A percentile compares a stretch with the other conserved stretches of the same genome.
phyloP scores from a whole-genome alignment of 2,329 filamentous ascomycete genomes.

The Cadophora gregata region DNA sequence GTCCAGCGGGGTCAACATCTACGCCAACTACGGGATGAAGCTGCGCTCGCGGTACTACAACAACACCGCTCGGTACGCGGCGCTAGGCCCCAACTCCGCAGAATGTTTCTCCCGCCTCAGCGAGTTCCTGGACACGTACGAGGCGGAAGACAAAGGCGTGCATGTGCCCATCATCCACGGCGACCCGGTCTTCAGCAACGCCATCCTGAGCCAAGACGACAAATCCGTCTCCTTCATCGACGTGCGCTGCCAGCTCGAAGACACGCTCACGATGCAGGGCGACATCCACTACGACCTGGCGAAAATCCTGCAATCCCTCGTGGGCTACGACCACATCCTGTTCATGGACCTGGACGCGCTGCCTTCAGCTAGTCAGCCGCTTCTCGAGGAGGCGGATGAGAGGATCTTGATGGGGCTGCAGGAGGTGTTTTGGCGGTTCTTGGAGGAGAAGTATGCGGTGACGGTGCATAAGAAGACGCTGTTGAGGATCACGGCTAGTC shows the following conservation, averaged over 20 bases:
- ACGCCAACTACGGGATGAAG: conserved; percentile 21
- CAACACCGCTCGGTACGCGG: background rate
- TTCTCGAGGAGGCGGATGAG: conserved; percentile 16
- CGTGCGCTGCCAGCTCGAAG: conserved; percentile 16
- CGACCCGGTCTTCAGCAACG: conserved; percentile 20
- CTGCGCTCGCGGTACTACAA: conserved; percentile 15
- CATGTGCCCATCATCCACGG: conserved; percentile 19
- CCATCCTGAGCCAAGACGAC: conserved; percentile 7
- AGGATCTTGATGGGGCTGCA: background rate
- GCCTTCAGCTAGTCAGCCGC: background rate
- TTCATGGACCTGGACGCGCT: background rate
- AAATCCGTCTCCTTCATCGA: conserved; percentile 17
- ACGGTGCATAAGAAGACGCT: conserved; percentile 43
- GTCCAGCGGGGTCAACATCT: conserved; percentile 9
- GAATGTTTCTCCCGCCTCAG: conserved; percentile 14
- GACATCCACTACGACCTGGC: conserved; percentile 22
- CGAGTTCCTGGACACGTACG: conserved; percentile 25
- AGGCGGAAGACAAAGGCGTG: conserved; percentile 19
- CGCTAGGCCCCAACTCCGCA: background rate
- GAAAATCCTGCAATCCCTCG: conserved; percentile 18
- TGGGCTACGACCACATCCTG: conserved; percentile 23
- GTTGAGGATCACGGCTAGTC: conserved; percentile 42
- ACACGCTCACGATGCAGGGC: conserved; percentile 17
- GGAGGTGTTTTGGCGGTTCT: conserved; percentile 16
- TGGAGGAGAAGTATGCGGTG: conserved; percentile 19